Base-by-base conservation (phyloP, 2,329 filamentous ascomycete species). In the Paecilomyces variotii region DNA sequence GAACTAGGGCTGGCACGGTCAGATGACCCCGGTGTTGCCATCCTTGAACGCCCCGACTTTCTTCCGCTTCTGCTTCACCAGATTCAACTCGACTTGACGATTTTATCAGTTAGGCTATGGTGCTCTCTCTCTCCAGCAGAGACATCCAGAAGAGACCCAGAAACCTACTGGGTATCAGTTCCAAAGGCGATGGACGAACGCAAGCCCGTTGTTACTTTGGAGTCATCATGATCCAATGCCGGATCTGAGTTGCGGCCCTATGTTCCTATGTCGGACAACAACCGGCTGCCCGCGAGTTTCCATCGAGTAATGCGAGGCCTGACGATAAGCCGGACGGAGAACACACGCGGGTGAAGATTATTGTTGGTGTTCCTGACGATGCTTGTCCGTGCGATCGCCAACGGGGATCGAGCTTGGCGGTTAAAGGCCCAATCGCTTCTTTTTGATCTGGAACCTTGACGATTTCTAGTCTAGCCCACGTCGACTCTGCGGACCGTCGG, bases 241-340 rank as follows among this genome's bases (percentile, higher is more conserved):
- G 39, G 39, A 45, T 45, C 39, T 45, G 39, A 45, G 39, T 45
- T n/a, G 39, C 39, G 39, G 39, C 19, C 39, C 39, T 45, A 45
- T 45, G 39, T 45, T 45, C 39, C 39, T 45, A 45, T 45, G 39
- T 45, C 39, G 39, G 39, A n/a, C 39, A 45, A 19, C 39, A 45
- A 6, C 19, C 39, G 39, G 39, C 39, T 19, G 35, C n/a, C 11
- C n/a, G 35, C 2, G 28, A 45, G 27, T 63, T 62, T 62, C 59
- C 30, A 63, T 65, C 59, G 59, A 65, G 65, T 65, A 63, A 64
- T 45, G 27, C 66, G 65, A 68, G 66, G 69, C 26, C 32, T 55
- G 25, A 19, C 34, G 58, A 52, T 60, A 60, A 65, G 25, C 50
- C 50, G 10, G 50, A 11, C 50, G 50, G 50, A 52, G 50, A 52